Evolutionary conservation across 306 rosid species (phyloP), one percentile per base, ranked within the genome.

Genomic region (Crataegus laevigata): DNA sequence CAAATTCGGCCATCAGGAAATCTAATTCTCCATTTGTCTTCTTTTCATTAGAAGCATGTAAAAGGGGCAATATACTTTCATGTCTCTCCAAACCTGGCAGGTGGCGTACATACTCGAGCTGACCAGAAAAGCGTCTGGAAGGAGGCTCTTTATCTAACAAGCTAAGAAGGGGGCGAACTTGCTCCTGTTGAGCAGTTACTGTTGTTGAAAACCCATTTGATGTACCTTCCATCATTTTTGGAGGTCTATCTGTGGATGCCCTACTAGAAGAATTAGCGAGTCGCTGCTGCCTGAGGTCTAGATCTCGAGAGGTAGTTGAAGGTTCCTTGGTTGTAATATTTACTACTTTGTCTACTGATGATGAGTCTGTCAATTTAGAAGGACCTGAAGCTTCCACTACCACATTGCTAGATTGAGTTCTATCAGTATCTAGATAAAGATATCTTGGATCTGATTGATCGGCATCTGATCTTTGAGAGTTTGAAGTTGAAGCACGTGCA

Each of bases 151-250:
- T 94, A 34, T 96, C 99, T 87, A 96, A 83, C 84, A 96, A 81
- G 87, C 99, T 96, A 73, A 96, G 96, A 87, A 96, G 98, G 76
- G 99, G 99, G 55, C 99, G 86, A 63, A 92, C 97, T 78, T 89
- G 97, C 80, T 96, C 99, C 76, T 89, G 97, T 75, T 86, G 96
- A 58, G 79, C 55, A 68, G 78, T 75, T 71, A 81, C 86, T 25
- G 89, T 45, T 22, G 82, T 78, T 58, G 91, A 68, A 84, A 88
- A 74, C 65, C 96, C 97, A 81, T 87, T 91, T 43, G 91, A 85
- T 75, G 87, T 77, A 80, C 85, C 81, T 78, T 91, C 98, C 77
- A 85, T 57, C 60, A 79, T 78, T 86, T 94, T 94, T 29, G 90
- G 80, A 78, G 87, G 72, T 72, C 91, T 87, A 67, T 94, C 98